Evolutionary conservation across 2,329 filamentous ascomycete species (phyloP).

Genomic region (Pseudogymnoascus sp.): DNA sequence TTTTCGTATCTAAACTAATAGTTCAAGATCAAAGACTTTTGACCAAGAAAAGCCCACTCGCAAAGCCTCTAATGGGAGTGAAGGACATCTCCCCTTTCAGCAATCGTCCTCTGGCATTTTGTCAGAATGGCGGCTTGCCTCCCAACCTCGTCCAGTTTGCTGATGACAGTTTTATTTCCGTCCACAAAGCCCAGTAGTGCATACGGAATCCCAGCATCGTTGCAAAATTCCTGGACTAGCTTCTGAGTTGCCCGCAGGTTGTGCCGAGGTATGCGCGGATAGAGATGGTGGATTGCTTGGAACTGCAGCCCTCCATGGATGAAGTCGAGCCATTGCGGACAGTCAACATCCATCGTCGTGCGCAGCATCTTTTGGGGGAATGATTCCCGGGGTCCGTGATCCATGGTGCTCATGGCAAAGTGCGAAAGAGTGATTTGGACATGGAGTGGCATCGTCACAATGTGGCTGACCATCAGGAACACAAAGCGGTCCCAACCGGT

Average conservation of each 20-base stretch:
- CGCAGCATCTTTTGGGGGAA: conserved; percentile 87
- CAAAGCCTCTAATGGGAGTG: conserved; percentile 19
- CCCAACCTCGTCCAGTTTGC: conserved; percentile 67
- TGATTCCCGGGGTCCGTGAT: conserved; percentile 74
- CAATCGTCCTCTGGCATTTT: conserved; percentile 55
- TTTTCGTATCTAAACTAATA: not conserved
- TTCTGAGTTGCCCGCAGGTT: conserved; percentile 69
- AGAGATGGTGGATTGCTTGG: conserved; percentile 81
- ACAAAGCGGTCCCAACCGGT: conserved; percentile 58
- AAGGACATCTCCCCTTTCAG: conserved; percentile 26
- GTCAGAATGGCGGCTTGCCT: conserved; percentile 69
- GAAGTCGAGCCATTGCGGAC: conserved; percentile 79
- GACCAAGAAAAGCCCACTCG: not conserved
- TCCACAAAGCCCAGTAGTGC: conserved; percentile 77
- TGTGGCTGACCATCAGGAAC: conserved; percentile 73
- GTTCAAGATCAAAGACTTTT: not conserved
- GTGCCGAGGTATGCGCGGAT: conserved; percentile 73
- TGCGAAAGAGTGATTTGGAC: conserved; percentile 87
- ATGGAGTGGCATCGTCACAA: conserved; percentile 73
- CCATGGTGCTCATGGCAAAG: conserved; percentile 87
- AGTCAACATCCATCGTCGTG: conserved; percentile 91
- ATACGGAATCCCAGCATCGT: conserved; percentile 76
- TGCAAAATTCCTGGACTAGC: conserved; percentile 72
- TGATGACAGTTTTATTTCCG: conserved; percentile 73
- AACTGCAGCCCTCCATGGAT: conserved; percentile 85